phyloP scores from a whole-genome alignment of 495 filamentous ascomycete genomes.

The Apiosordaria backusii region DNA sequence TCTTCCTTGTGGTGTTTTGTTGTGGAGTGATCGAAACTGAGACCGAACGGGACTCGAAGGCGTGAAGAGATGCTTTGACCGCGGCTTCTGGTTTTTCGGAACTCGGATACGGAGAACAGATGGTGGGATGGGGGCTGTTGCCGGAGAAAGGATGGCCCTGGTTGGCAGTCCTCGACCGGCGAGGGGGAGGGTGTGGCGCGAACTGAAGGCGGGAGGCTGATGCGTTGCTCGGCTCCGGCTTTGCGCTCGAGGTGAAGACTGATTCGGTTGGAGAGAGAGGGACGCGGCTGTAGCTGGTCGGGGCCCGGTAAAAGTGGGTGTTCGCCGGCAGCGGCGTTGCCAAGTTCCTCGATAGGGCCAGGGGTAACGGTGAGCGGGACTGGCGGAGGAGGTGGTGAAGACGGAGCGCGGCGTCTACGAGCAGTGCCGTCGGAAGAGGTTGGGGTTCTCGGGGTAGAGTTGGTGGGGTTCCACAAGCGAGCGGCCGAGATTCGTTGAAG shows the following conservation, averaged over 20 bases:
- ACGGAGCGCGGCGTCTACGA: constrained; percentile 37
- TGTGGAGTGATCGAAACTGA: constrained; percentile 30
- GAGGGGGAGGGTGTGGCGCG: constrained; percentile 34
- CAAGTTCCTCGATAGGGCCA: constrained; percentile 28
- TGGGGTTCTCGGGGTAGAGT: constrained; percentile 53
- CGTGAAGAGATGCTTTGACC: constrained; percentile 32
- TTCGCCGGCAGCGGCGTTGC: constrained; percentile 51
- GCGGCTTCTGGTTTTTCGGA: constrained; percentile 20
- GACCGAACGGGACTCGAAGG: constrained; percentile 30
- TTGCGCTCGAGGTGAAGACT: constrained; percentile 66
- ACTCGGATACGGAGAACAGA: constrained; percentile 33
- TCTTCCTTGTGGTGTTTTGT: constrained; percentile 4
- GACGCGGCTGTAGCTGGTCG: constrained; percentile 56
- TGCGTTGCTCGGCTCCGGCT: constrained; percentile 60
- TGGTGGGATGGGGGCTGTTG: constrained; percentile 22
- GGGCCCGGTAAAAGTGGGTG: constrained; percentile 67
- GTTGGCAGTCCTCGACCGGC: constrained; percentile 28
- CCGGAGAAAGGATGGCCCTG: constrained; percentile 25
- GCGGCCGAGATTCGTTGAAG: constrained; percentile 41
- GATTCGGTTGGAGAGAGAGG: constrained; percentile 48
- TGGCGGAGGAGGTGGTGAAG: constrained; percentile 46
- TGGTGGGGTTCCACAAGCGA: constrained; percentile 63
- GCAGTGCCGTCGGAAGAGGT: constrained; percentile 16
- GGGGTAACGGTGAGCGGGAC: constrained; percentile 42
- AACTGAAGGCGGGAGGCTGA: constrained; percentile 62